phyloP scores from a whole-genome alignment of 805 yeast species.

The Lipomyces oligophaga region DNA sequence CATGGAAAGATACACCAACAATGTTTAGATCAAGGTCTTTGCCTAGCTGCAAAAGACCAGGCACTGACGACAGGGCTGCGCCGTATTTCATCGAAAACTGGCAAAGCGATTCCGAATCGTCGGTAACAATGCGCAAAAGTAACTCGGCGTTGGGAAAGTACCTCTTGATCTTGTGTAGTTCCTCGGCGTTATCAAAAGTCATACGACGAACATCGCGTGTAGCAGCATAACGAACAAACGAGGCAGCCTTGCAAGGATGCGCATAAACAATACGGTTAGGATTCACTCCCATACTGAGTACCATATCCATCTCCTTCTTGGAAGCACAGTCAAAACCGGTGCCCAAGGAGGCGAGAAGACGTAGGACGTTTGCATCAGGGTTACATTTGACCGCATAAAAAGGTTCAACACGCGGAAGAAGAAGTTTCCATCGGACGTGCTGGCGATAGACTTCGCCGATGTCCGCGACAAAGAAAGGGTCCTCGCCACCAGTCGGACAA shows the following conservation, averaged over 20 bases:
- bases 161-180: slow-evolving; percentile 65
- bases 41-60: slow-evolving; percentile 57
- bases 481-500: slow-evolving; percentile 73
- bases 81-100: slow-evolving; percentile 87
- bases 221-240: slow-evolving; percentile 72
- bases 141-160: slow-evolving; percentile 67
- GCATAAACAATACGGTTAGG: slow-evolving; percentile 79
- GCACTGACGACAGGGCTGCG: slow-evolving; percentile 56
- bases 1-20: slow-evolving; percentile 89
- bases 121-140: slow-evolving; percentile 79
- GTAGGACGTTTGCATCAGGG: slow-evolving; percentile 60
- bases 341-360: slow-evolving; percentile 56
- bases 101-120: slow-evolving; percentile 83
- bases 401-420: slow-evolving; percentile 76
- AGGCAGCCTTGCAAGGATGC: slow-evolving; percentile 87
- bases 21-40: slow-evolving; percentile 58
- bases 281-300: slow-evolving; percentile 58
- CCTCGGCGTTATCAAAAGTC: slow-evolving; percentile 87
- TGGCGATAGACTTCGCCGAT: slow-evolving; percentile 66
- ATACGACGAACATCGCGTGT: slow-evolving; percentile 57
- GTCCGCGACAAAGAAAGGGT: slow-evolving; percentile 86
- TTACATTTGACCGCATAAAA: slow-evolving; percentile 94
- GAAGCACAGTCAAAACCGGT: slow-evolving; percentile 93
- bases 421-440: slow-evolving; percentile 55
- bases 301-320: slow-evolving; percentile 68